These are phyloP conservation scores for Phytophthora sp. DNA, from an alignment of 352 stramenopile species.

Conservation along the genomic window DNA sequence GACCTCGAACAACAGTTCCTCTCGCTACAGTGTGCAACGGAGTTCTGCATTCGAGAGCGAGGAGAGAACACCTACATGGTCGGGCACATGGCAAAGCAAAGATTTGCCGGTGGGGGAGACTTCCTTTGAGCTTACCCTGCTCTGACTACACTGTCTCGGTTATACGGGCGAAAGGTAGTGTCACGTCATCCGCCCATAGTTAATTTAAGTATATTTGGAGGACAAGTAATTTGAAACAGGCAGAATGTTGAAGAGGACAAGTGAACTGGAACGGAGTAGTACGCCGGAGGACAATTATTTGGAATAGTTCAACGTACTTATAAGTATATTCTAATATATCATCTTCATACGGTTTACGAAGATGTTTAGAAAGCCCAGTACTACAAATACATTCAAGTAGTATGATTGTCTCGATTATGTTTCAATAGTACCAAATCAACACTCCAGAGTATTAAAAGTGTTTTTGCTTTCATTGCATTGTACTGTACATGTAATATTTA, in stretches of 20 bases:
- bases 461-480: too few species aligned
- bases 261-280: background rate
- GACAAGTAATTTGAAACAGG: slow-evolving; percentile 9
- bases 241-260: slow-evolving; percentile 4
- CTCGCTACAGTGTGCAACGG: slow-evolving; percentile 3
- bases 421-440: too few species aligned
- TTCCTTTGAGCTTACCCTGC: slow-evolving; percentile 4
- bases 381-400: too few species aligned
- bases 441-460: too few species aligned
- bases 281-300: too few species aligned
- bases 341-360: too few species aligned
- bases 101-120: slow-evolving; percentile 10
- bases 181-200: background rate
- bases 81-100: slow-evolving; percentile 10
- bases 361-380: too few species aligned
- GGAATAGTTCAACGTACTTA: too few species aligned
- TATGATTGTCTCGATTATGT: too few species aligned
- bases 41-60: background rate
- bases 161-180: background rate
- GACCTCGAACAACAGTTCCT: background rate
- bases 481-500: too few species aligned
- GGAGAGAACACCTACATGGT: slow-evolving; percentile 2
- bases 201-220: slow-evolving; percentile 5
- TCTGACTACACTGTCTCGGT: slow-evolving; percentile 7
- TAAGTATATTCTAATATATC: too few species aligned